phyloP scores from a whole-genome alignment of 345 rosid genomes.

The Eucalyptus erythrocorys region DNA sequence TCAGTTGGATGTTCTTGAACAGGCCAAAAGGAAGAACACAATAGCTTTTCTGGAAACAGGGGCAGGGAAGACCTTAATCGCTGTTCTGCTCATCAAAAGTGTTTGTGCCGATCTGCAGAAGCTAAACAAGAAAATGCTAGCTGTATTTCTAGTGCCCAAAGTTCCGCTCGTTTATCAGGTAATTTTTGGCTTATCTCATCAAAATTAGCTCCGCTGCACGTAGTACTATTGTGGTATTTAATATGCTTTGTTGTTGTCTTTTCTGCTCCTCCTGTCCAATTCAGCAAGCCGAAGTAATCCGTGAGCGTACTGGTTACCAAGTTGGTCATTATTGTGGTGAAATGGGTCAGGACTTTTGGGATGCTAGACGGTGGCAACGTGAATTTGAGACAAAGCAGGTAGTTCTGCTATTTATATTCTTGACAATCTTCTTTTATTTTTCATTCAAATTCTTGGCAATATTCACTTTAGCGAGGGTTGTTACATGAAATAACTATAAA shows the following conservation, averaged over 20 bases:
- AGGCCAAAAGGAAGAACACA: slow-evolving; percentile 82
- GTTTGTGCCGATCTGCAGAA: slow-evolving; percentile 41
- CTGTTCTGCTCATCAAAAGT: slow-evolving; percentile 83
- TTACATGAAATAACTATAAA: background rate
- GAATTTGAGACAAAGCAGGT: slow-evolving; percentile 97
- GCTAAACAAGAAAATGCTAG: slow-evolving; percentile 69
- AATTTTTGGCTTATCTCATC: background rate
- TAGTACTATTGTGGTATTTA: background rate
- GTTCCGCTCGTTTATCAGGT: slow-evolving; percentile 99
- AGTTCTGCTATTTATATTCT: background rate
- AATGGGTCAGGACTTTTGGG: slow-evolving; percentile 97
- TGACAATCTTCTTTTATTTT: background rate
- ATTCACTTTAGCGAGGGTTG: background rate
- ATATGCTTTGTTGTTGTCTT: background rate
- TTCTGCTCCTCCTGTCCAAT: slow-evolving; percentile 1
- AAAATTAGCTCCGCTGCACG: background rate
- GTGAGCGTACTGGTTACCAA: slow-evolving; percentile 53
- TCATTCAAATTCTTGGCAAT: background rate
- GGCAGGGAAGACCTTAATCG: slow-evolving; percentile 96
- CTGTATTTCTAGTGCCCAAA: slow-evolving; percentile 96
- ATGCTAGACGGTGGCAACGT: slow-evolving; percentile 83
- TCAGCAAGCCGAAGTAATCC: slow-evolving; percentile 98
- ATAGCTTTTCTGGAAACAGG: slow-evolving; percentile 99
- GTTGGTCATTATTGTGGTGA: slow-evolving; percentile 98
- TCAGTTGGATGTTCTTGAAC: slow-evolving; percentile 95